These are phyloP conservation scores for Wickerhamomyces ciferrii DNA, from an alignment of 805 yeast species.

Conservation along the genomic window DNA sequence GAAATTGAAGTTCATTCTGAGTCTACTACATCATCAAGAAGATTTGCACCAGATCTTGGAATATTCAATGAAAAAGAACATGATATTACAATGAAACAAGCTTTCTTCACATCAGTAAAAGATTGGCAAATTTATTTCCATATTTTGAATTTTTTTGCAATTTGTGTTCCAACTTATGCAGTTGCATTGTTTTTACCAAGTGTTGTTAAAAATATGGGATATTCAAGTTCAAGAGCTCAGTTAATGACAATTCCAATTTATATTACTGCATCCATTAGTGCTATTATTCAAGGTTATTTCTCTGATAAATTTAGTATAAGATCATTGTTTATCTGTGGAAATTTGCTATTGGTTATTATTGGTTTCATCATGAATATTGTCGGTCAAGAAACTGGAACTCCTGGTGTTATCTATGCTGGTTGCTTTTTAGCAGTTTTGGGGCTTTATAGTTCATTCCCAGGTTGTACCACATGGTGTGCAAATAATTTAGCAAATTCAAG, in stretches of 20 bases:
- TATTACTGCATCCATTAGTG: slow-evolving; percentile 21
- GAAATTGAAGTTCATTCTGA: background rate
- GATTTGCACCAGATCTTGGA: background rate
- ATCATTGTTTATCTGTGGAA: slow-evolving; percentile 24
- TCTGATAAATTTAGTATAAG: slow-evolving; percentile 17
- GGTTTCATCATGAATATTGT: slow-evolving; percentile 28
- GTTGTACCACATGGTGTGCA: slow-evolving; percentile 31
- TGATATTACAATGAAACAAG: background rate
- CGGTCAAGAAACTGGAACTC: slow-evolving; percentile 17
- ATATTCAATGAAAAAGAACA: background rate
- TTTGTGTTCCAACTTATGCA: slow-evolving; percentile 25
- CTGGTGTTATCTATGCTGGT: slow-evolving; percentile 27
- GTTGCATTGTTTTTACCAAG: slow-evolving; percentile 33
- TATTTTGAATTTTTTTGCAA: slow-evolving; percentile 19
- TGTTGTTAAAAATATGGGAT: slow-evolving; percentile 32
- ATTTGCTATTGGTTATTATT: slow-evolving; percentile 24
- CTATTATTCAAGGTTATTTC: slow-evolving; percentile 14
- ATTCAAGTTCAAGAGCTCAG: slow-evolving; percentile 29
- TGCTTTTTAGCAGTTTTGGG: slow-evolving; percentile 27
- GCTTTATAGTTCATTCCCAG: slow-evolving; percentile 27
- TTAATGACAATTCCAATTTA: slow-evolving; percentile 35
- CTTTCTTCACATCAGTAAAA: slow-evolving; percentile 14
- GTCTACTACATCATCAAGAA: background rate
- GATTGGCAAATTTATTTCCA: slow-evolving; percentile 24
- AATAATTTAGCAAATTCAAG: slow-evolving; percentile 30